Conservation (phyloP, 352 stramenopile genomes). For the Phytophthora europaea region DNA sequence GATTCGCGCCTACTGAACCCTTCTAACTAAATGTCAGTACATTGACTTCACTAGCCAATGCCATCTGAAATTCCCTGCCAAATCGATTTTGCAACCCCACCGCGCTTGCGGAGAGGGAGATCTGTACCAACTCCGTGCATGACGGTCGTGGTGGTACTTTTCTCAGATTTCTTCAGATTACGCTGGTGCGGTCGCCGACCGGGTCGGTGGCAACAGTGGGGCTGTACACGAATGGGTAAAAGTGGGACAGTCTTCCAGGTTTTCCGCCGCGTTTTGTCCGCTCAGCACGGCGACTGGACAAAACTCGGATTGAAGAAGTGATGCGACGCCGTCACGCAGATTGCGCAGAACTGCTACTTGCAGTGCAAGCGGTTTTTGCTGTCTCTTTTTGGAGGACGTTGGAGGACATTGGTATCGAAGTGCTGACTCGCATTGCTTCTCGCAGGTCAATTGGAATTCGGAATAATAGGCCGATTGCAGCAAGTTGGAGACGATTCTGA, state of each 20-base stretch:
- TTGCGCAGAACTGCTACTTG: no score
- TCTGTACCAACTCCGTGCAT: no score
- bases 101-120: no score
- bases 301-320: constrained; percentile 23
- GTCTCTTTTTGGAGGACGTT: background rate
- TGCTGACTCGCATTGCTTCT: background rate
- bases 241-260: background rate
- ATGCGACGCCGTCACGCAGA: constrained; percentile 15
- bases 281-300: constrained; percentile 15
- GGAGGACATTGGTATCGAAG: background rate
- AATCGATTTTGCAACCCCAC: no score
- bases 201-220: constrained; percentile 7
- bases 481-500: background rate
- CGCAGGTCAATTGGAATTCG: background rate
- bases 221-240: constrained; percentile 1
- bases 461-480: background rate
- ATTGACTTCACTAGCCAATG: no score
- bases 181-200: background rate
- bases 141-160: background rate
- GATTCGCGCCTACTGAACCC: no score
- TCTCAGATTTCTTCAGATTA: constrained; percentile 27
- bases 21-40: no score
- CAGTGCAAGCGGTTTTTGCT: no score
- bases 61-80: no score
- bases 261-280: constrained; percentile 5